These are phyloP conservation scores for Taphrina deformans DNA, from an alignment of 1,139 yeast genomes.

Conservation along the genomic window DNA sequence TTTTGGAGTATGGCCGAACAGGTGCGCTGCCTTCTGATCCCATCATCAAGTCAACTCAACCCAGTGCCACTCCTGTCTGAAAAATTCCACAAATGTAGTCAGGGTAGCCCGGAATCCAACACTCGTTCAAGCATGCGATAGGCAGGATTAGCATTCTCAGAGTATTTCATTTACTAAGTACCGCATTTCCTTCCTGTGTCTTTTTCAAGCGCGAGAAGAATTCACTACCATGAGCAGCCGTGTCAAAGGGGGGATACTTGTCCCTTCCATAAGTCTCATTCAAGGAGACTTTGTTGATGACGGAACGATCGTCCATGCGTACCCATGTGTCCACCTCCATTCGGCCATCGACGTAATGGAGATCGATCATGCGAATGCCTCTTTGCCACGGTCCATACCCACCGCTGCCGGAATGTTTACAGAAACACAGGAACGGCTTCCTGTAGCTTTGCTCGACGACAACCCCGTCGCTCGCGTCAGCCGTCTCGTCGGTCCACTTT, in stretches of 20 bases:
- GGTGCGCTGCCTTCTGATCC: neutral
- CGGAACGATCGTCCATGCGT: constrained; percentile 1
- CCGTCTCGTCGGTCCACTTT: neutral
- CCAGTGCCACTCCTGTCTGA: too few relatives aligned
- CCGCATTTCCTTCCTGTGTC: neutral
- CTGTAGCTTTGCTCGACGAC: neutral
- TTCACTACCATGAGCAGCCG: neutral
- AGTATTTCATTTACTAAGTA: neutral
- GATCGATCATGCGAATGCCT: neutral
- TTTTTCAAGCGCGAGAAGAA: neutral
- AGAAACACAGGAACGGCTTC: constrained; percentile 3
- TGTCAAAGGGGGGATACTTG: neutral
- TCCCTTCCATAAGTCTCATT: constrained; percentile 5
- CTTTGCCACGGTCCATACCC: constrained; percentile 14
- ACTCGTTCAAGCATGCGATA: neutral
- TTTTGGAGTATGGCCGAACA: neutral
- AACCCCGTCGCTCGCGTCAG: neutral
- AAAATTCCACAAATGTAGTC: too few relatives aligned
- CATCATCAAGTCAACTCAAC: too few relatives aligned
- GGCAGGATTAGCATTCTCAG: neutral
- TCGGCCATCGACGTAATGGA: neutral
- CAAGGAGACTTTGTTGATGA: neutral
- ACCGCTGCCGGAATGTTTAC: constrained; percentile 2
- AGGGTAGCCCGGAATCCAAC: too few relatives aligned
- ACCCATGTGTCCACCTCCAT: constrained; percentile 5